These are phyloP conservation scores for Russula virescens DNA, from an alignment of 768 basidiomycete species.

Conservation along the genomic window DNA sequence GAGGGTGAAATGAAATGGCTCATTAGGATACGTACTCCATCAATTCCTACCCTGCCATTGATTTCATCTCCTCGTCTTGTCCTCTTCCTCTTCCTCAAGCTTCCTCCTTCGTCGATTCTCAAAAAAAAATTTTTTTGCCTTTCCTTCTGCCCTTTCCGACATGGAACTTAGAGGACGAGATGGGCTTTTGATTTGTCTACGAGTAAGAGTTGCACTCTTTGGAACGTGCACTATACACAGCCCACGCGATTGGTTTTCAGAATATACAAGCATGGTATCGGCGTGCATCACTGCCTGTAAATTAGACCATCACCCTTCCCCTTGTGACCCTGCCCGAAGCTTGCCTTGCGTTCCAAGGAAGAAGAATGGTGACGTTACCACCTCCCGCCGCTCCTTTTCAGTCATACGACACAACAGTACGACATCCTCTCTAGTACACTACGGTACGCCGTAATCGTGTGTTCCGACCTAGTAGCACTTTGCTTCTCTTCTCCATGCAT, in stretches of 20 bases:
- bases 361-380: neutral
- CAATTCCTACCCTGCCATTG: no score
- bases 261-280: neutral
- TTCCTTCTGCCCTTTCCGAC: no score
- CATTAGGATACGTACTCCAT: no score
- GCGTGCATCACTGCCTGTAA: neutral
- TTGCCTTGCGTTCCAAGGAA: neutral
- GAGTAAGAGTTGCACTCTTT: neutral
- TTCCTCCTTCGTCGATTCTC: no score
- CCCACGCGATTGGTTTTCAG: neutral
- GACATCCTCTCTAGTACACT: neutral
- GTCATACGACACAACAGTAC: neutral
- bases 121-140: no score
- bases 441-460: neutral
- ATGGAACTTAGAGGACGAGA: no score
- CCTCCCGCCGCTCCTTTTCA: neutral
- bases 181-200: no score
- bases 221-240: neutral
- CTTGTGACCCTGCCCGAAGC: neutral
- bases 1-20: neutral
- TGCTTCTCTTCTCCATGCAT: neutral
- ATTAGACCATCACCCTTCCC: neutral
- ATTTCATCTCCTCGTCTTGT: no score
- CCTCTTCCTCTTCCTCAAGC: no score
- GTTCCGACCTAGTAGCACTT: neutral